Evolutionary conservation across 345 rosid genomes (phyloP), one percentile per base, ranked within the genome.

Genomic region (Adansonia digitata): DNA sequence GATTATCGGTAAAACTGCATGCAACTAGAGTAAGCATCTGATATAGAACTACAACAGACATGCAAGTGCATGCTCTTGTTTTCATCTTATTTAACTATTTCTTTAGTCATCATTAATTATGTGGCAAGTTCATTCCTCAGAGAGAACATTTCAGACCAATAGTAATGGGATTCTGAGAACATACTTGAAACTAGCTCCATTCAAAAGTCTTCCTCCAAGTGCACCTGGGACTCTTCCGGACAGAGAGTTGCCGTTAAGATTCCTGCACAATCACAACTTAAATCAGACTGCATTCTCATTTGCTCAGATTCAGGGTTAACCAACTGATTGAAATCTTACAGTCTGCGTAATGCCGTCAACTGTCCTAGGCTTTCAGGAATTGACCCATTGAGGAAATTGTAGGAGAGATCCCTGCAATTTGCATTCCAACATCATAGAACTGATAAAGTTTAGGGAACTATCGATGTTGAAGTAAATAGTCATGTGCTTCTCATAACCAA

Each of bases 151-250:
- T 68, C 17, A 60, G 31, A 75, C 35, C 39, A 69, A 40, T 35
- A 72, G 18, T 73, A 60, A 55, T 9, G 35, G 48, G 48, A 77
- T 73, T 49, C 42, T 7, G 29, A 48, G 49, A 74, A 66, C 90
- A 70, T 92, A 96, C 99, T 96, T 96, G 85, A 89, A 96, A 84
- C 97, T 93, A 80, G 97, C 94, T 82, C 98, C 87, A 42, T 93
- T 91, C 84, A 96, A 83, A 77, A 96, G 93, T 77, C 90, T 89
- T 85, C 98, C 99, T 76, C 97, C 99, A 5, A 96, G 82, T 57
- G 92, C 84, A 20, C 89, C 92, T 22, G 99, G 97, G 72, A 96
- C 99, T 76, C 82, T 83, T 69, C 99, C 98, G 13, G 94, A 88
- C 77, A 96, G 78, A 39, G 86, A 86, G 82, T 96, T 96, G 27